Percentiles rank a stretch among this genome's conserved stretches.
phyloP scores from a whole-genome alignment of 768 basidiomycete species.

The Tephrocybe rancida region DNA sequence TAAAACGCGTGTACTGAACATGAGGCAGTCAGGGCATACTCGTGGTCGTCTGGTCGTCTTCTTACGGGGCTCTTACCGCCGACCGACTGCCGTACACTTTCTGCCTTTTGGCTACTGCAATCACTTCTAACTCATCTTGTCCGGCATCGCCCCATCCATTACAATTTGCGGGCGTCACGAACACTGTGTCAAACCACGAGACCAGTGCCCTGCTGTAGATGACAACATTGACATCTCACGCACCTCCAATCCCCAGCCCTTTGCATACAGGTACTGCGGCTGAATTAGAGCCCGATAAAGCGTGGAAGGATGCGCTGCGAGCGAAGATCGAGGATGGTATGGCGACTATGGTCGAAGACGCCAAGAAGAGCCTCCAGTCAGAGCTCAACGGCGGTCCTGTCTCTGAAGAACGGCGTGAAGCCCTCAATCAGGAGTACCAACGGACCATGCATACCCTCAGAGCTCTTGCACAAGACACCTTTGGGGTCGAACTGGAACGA shows the following conservation, averaged over 20 bases:
- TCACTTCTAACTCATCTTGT: constrained; percentile 5
- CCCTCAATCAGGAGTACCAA: constrained; percentile 39
- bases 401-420: constrained; percentile 30
- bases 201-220: constrained; percentile 29
- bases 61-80: constrained; percentile 20
- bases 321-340: constrained; percentile 51
- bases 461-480: constrained; percentile 47
- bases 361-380: constrained; percentile 57
- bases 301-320: constrained; percentile 52
- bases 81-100: constrained; percentile 24
- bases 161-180: constrained; percentile 8
- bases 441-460: constrained; percentile 46
- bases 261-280: constrained; percentile 25
- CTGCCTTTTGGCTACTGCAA: constrained; percentile 13
- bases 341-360: constrained; percentile 53
- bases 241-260: constrained; percentile 24
- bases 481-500: constrained; percentile 40
- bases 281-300: constrained; percentile 53
- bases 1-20: constrained; percentile 55
- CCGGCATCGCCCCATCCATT: constrained; percentile 17
- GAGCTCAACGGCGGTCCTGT: constrained; percentile 49
- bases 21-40: constrained; percentile 55
- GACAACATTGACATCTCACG: constrained; percentile 33
- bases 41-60: constrained; percentile 29
- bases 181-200: constrained; percentile 5